phyloP scores from a whole-genome alignment of 345 rosid species.

The Draba incana region DNA sequence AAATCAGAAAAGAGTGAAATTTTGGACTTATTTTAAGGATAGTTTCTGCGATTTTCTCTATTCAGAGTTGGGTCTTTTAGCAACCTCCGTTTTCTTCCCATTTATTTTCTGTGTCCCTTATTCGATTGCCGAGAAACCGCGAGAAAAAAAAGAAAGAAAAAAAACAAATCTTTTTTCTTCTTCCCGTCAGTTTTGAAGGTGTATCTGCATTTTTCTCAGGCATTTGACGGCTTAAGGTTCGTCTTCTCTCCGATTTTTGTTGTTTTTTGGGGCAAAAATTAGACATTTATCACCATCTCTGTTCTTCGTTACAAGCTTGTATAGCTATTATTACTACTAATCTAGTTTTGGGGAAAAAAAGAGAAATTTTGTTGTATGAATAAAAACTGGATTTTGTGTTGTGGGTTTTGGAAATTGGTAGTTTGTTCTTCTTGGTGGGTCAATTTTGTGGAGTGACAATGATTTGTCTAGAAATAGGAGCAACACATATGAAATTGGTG shows the following conservation, averaged over 20 bases:
- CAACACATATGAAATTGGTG: constrained; percentile 29
- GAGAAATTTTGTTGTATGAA: too few species aligned
- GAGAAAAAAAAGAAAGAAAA: constrained; percentile 2
- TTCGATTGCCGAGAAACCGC: constrained; percentile 40
- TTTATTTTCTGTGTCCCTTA: constrained; percentile 36
- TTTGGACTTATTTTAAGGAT: constrained; percentile 13
- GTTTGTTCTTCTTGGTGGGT: constrained; percentile 14
- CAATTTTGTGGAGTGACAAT: constrained; percentile 33
- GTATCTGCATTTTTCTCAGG: constrained; percentile 31
- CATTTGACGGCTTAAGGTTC: constrained; percentile 25
- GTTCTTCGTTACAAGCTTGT: constrained; percentile 5
- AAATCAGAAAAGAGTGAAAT: neutral
- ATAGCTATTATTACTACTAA: too few species aligned
- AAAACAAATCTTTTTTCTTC: neutral
- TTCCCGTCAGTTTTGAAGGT: constrained; percentile 15
- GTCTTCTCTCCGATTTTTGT: neutral
- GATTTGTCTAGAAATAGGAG: constrained; percentile 32
- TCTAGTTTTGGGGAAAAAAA: too few species aligned
- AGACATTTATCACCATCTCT: neutral
- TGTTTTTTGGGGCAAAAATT: neutral
- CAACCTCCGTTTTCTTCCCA: constrained; percentile 16
- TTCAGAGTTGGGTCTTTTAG: constrained; percentile 16
- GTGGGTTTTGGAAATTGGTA: constrained; percentile 12
- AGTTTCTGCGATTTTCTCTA: constrained; percentile 28
- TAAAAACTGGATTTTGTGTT: neutral